Base-by-base conservation (phyloP, 108 stramenopile genomes). In the Nitzschia inconspicua region DNA sequence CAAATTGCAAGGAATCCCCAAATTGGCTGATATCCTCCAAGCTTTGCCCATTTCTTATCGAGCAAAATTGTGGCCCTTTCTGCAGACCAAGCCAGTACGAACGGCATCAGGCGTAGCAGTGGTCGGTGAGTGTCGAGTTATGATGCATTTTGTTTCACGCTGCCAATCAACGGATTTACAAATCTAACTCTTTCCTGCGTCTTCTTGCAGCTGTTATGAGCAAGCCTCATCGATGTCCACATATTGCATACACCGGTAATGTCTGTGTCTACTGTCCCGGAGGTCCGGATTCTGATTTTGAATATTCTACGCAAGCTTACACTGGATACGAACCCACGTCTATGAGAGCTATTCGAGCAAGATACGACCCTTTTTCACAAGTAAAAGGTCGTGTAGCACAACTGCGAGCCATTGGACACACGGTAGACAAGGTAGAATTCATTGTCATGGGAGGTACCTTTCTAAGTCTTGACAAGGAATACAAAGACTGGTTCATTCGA, bases 381-480 rank as follows among this genome's bases (percentile, higher is more conserved):
- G 87, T 94, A 13, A 76, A 90, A 41, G 95, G 93, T 16, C 75
- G 96, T 9, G 87, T 97, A 11, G 79, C 87, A 3, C 94, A 95
- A 43, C 61, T 97, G 27, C 51, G 75, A 13, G 79, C 84, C 13
- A 86, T 97, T 72, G 97, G 97, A 6, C 97, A 97, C 62, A 76
- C 73, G 0, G 91, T 95, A 13, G 95, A 96, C 57, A 97, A 97
- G 78, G 92, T 97, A 2, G 97, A 97, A 63, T 92, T 93, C 43
- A 96, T 97, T 41, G 95, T 97, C 42, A 93, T 97, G 85, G 97
- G 97, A 7, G 97, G 97, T 27, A 97, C 97, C 26, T 97, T 97
- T 71, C 72, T 97, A 73, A 82, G 79, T 57, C 60, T 97, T 55
- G 94, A 95, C 48, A 75, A 78, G 60, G 70, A 71, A 13, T 97